phyloP scores from a whole-genome alignment of 768 basidiomycete species.

The Suillus plorans region DNA sequence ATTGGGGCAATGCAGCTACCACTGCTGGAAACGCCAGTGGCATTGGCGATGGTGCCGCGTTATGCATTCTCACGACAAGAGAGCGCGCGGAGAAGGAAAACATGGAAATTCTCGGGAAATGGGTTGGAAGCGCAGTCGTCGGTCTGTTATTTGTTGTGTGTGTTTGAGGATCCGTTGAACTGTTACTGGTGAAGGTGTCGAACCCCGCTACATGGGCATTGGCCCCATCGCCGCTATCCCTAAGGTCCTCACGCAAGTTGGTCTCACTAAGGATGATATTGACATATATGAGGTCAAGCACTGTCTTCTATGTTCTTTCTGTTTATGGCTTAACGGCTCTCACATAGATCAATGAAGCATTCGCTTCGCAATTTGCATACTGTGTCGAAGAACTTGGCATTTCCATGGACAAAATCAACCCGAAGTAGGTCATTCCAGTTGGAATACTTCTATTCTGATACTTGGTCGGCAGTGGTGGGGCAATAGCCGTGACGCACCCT shows the following conservation, averaged over 20 bases:
- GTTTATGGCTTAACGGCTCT: constrained; percentile 4
- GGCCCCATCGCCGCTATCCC: constrained; percentile 72
- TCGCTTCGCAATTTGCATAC: constrained; percentile 92
- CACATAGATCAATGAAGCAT: constrained; percentile 81
- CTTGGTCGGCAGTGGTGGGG: constrained; percentile 60
- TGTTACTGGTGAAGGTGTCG: constrained; percentile 51
- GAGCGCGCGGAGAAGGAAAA: constrained; percentile 73
- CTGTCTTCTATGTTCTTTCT: neutral
- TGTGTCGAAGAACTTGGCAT: constrained; percentile 80
- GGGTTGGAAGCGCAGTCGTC: constrained; percentile 72
- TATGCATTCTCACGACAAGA: constrained; percentile 81
- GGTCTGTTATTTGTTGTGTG: constrained; percentile 42
- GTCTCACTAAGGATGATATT: constrained; percentile 69
- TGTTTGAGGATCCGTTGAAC: constrained; percentile 8
- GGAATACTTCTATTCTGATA: constrained; percentile 2
- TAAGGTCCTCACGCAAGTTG: constrained; percentile 58
- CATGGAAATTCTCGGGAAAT: constrained; percentile 81
- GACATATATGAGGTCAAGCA: constrained; percentile 70
- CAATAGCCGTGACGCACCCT: constrained; percentile 82
- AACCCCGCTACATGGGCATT: constrained; percentile 79
- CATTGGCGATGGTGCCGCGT: constrained; percentile 89
- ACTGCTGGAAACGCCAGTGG: constrained; percentile 89
- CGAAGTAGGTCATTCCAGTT: constrained; percentile 53
- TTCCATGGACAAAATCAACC: constrained; percentile 80
- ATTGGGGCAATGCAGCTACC: constrained; percentile 69